phyloP scores from a whole-genome alignment of 305 asterid species.

The Solanum hybrid region DNA sequence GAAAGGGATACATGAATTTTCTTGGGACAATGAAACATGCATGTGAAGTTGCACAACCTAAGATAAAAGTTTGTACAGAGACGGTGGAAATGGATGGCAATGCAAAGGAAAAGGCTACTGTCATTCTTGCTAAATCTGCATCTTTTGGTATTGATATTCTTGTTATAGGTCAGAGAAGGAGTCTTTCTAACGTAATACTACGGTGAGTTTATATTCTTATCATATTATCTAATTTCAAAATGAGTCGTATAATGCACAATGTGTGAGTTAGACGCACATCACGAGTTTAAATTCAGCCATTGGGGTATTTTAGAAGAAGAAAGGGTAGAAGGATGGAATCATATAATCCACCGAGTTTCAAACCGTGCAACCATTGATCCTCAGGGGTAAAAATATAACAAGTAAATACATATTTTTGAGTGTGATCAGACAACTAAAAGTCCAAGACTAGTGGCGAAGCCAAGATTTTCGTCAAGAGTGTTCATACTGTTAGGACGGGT shows the following conservation, averaged over 20 bases:
- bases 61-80: constrained; percentile 32
- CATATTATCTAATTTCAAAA: background rate
- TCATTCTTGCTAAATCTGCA: constrained; percentile 35
- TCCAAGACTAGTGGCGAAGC: background rate
- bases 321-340: background rate
- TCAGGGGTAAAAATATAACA: background rate
- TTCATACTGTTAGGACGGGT: too few relatives aligned
- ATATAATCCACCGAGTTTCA: background rate
- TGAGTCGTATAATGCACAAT: background rate
- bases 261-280: background rate
- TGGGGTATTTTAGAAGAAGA: background rate
- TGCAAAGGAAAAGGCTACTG: constrained; percentile 55
- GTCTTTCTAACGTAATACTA: constrained; percentile 47
- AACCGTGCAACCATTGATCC: background rate
- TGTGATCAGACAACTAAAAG: background rate
- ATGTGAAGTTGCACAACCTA: constrained; percentile 32
- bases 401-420: background rate
- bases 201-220: constrained; percentile 29
- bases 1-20: constrained; percentile 21
- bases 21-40: constrained; percentile 51
- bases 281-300: background rate
- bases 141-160: constrained; percentile 43
- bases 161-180: constrained; percentile 49
- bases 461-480: too few relatives aligned
- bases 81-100: constrained; percentile 42